Conservation (phyloP, 2,329 filamentous ascomycete genomes). For the Pseudogymnoascus sp. region DNA sequence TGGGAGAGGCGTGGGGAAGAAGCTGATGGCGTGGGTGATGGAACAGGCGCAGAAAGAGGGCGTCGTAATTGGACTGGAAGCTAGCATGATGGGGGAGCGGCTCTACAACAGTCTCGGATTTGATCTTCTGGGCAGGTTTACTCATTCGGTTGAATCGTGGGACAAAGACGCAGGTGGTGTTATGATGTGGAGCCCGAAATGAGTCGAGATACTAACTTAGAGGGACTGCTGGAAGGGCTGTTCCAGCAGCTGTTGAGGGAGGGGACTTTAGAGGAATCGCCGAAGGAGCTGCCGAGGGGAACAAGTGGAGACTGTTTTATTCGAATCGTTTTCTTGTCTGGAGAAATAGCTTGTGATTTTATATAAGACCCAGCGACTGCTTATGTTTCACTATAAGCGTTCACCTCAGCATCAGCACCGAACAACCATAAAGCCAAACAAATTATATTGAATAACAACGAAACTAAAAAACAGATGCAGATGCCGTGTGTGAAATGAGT, state of each 20-base stretch:
- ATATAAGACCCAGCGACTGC: background rate
- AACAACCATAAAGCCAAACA: background rate
- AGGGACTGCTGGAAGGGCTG: background rate
- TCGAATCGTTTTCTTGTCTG: background rate
- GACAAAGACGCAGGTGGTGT: background rate
- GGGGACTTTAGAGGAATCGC: no score
- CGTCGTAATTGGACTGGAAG: constrained; percentile 21
- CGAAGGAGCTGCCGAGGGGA: background rate
- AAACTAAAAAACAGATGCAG: background rate
- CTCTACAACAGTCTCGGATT: constrained; percentile 24
- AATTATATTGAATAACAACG: background rate
- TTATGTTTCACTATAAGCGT: background rate
- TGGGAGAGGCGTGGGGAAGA: constrained; percentile 22
- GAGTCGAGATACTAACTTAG: background rate
- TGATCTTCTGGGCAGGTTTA: constrained; percentile 11
- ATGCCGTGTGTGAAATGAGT: background rate
- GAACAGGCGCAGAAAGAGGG: constrained; percentile 20
- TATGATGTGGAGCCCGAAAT: constrained; percentile 7
- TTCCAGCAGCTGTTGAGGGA: background rate
- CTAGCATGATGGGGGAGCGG: constrained; percentile 20
- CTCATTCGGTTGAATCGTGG: background rate
- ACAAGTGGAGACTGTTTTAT: background rate
- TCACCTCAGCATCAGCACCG: background rate
- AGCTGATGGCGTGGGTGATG: constrained; percentile 23
- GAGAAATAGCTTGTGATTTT: background rate